phyloP scores from a whole-genome alignment of 768 basidiomycete species.

The Boletus patriciae region DNA sequence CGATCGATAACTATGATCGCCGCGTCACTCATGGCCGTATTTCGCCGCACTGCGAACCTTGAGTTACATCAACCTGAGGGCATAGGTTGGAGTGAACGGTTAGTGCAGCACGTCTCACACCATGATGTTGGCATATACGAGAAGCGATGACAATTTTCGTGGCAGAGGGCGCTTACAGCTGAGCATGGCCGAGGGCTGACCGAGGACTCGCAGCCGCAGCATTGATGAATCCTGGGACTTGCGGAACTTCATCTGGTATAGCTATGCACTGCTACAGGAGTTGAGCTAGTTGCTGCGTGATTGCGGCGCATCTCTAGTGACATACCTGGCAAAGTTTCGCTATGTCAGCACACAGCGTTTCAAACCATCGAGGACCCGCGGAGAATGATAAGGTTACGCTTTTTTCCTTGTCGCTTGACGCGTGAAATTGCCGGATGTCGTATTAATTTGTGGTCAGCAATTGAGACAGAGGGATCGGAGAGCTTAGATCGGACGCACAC shows the following conservation, averaged over 20 bases:
- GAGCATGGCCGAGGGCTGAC: constrained; percentile 3
- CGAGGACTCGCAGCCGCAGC: neutral
- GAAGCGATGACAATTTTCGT: neutral
- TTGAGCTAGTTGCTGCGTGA: neutral
- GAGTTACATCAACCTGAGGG: constrained; percentile 14
- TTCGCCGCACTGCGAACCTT: constrained; percentile 13
- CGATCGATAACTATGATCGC: constrained; percentile 27
- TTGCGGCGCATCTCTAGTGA: neutral
- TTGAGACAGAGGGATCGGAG: constrained; percentile 10
- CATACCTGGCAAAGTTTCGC: constrained; percentile 15
- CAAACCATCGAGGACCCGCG: constrained; percentile 29
- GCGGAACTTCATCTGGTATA: neutral
- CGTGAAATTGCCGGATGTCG: neutral
- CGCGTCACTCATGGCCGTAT: constrained; percentile 13
- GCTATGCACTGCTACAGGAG: neutral
- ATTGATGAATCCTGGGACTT: neutral
- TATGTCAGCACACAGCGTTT: constrained; percentile 11
- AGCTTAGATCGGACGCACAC: constrained; percentile 19
- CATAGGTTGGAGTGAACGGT: neutral
- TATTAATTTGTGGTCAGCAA: neutral
- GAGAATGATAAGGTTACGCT: constrained; percentile 16
- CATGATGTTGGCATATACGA: neutral
- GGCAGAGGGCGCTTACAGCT: neutral
- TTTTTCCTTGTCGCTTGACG: constrained; percentile 8
- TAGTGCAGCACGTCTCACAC: neutral